Percentiles rank a stretch among this genome's conserved stretches.
These are phyloP conservation scores for Phytophthora kernoviae DNA, from an alignment of 352 stramenopile genomes.

Conservation along the genomic window DNA sequence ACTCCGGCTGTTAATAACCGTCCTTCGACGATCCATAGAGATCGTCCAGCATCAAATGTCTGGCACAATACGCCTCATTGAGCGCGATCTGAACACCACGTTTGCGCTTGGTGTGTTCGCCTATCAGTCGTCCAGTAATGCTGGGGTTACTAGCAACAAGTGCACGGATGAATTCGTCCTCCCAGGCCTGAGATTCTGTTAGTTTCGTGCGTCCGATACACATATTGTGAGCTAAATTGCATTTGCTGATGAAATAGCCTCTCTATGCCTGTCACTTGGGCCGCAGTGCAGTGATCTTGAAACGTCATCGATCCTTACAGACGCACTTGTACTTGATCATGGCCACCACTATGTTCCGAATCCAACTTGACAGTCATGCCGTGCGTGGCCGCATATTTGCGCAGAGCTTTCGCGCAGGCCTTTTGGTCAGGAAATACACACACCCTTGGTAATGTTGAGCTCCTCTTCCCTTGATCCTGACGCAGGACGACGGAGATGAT, in stretches of 20 bases:
- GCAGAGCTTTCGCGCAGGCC: conserved; percentile 12
- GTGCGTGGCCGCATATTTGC: conserved; percentile 7
- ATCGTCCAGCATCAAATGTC: conserved; percentile 13
- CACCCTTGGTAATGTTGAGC: conserved; percentile 5
- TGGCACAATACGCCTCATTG: conserved; percentile 8
- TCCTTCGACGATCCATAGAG: conserved; percentile 12
- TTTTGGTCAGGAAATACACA: conserved; percentile 13
- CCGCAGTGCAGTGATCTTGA: conserved; percentile 2
- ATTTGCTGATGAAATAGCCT: conserved; percentile 7
- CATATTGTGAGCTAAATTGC: conserved; percentile 5
- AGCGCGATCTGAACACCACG: background rate
- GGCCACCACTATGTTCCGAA: background rate
- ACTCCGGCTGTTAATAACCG: conserved; percentile 4
- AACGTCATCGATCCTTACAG: conserved; percentile 2
- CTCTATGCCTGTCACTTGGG: background rate
- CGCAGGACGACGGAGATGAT: no score
- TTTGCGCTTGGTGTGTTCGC: conserved; percentile 1
- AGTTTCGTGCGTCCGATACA: conserved; percentile 7
- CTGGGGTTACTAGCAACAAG: background rate
- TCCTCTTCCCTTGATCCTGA: no score
- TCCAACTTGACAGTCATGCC: conserved; percentile 8
- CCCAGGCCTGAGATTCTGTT: conserved; percentile 2
- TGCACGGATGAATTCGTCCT: background rate
- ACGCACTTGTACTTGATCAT: conserved; percentile 10
- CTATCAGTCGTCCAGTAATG: background rate